phyloP scores from a whole-genome alignment of 2,329 filamentous ascomycete genomes.

The Calonectria pseudoreteaudii region DNA sequence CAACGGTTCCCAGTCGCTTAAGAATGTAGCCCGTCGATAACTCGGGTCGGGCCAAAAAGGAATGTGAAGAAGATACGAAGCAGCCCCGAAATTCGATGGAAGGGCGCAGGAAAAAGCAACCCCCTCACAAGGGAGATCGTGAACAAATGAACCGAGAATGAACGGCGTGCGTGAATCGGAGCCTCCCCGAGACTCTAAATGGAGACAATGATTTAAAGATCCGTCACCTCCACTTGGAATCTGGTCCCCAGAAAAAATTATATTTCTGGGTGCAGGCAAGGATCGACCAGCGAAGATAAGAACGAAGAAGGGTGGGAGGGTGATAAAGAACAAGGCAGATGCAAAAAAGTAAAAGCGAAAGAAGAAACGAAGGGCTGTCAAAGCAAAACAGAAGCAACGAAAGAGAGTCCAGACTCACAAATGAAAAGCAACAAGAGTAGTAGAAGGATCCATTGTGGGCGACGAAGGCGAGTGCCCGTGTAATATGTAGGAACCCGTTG shows the following conservation, averaged over 20 bases:
- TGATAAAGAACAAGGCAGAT: slow-evolving; percentile 11
- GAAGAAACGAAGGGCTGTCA: slow-evolving; percentile 24
- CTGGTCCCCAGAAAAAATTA: background rate
- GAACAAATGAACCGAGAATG: slow-evolving; percentile 12
- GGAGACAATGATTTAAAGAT: slow-evolving; percentile 24
- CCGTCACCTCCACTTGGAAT: slow-evolving; percentile 24
- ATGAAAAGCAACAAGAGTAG: slow-evolving; percentile 77
- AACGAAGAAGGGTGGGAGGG: slow-evolving; percentile 23
- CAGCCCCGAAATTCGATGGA: slow-evolving; percentile 21
- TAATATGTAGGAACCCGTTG: slow-evolving; percentile 41
- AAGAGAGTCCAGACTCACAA: slow-evolving; percentile 64
- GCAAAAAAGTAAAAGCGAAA: slow-evolving; percentile 25
- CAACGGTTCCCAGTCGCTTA: slow-evolving; percentile 34
- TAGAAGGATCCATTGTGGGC: slow-evolving; percentile 67
- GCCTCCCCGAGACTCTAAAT: slow-evolving; percentile 10
- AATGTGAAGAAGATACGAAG: slow-evolving; percentile 39
- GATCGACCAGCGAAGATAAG: slow-evolving; percentile 37
- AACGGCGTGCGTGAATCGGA: slow-evolving; percentile 23
- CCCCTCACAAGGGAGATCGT: slow-evolving; percentile 22
- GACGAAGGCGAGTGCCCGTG: slow-evolving; percentile 30
- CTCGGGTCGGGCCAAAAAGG: slow-evolving; percentile 40
- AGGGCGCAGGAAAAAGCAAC: slow-evolving; percentile 21
- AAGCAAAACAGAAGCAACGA: slow-evolving; percentile 36
- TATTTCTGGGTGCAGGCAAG: slow-evolving; percentile 21
- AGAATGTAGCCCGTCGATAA: slow-evolving; percentile 39